Percentiles rank a stretch among this genome's conserved stretches.
Evolutionary conservation across 176 grass and related monocot species (phyloP).

Genomic region (Oryza glaberrima): DNA sequence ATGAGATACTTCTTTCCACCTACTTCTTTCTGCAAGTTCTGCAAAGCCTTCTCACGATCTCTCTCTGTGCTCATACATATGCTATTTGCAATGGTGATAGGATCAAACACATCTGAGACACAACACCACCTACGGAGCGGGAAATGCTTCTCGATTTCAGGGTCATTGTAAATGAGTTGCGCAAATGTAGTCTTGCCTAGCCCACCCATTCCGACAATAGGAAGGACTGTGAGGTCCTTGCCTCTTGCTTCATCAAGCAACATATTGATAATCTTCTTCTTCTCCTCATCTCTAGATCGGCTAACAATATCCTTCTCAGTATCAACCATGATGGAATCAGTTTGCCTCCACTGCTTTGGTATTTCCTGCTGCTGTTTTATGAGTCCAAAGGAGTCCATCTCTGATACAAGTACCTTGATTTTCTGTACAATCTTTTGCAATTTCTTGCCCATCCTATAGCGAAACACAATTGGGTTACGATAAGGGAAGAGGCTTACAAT

Average conservation of each 20-base stretch:
- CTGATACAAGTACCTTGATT: too few species aligned
- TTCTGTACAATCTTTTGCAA: too few species aligned
- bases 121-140: constrained; percentile 38
- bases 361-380: not conserved
- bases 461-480: too few species aligned
- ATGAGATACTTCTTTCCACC: constrained; percentile 32
- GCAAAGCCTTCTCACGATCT: constrained; percentile 4
- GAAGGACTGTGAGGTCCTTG: constrained; percentile 30
- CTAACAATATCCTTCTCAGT: constrained; percentile 20
- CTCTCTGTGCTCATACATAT: not conserved
- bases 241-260: not conserved
- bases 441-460: too few species aligned
- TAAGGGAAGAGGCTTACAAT: too few species aligned
- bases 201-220: constrained; percentile 52
- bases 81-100: not conserved
- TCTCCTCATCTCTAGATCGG: constrained; percentile 37
- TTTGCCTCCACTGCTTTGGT: not conserved
- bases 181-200: constrained; percentile 48
- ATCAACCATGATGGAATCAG: constrained; percentile 19
- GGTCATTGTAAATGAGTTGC: constrained; percentile 48
- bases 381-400: too few species aligned
- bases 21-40: not conserved
- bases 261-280: constrained; percentile 24
- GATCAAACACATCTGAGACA: constrained; percentile 43
- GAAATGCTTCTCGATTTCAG: constrained; percentile 19